These are phyloP conservation scores for Paramyrothecium roridum DNA, from an alignment of 2,329 filamentous ascomycete species.

Conservation along the genomic window DNA sequence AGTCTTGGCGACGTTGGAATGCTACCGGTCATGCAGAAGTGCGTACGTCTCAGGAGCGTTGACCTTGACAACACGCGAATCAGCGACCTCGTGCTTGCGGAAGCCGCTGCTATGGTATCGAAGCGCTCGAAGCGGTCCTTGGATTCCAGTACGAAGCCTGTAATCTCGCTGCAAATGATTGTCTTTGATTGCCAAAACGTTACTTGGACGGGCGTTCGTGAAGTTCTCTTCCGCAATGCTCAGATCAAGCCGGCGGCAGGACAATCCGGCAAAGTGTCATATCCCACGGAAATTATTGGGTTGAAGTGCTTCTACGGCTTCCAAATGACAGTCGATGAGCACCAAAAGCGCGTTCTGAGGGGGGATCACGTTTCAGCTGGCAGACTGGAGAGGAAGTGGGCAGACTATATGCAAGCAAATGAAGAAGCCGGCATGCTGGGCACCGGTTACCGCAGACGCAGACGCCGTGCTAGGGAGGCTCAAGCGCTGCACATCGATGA, in stretches of 20 bases:
- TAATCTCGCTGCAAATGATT: conserved; percentile 68
- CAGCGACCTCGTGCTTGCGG: conserved; percentile 79
- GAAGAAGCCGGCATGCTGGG: conserved; percentile 76
- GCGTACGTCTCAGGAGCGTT: conserved; percentile 64
- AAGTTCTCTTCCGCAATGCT: conserved; percentile 81
- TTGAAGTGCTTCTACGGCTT: conserved; percentile 95
- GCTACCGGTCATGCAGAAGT: conserved; percentile 76
- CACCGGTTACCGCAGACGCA: conserved; percentile 63
- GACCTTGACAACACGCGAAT: conserved; percentile 94
- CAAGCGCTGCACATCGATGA: conserved; percentile 78
- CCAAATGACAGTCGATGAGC: conserved; percentile 92
- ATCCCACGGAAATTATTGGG: conserved; percentile 74
- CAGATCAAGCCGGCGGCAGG: conserved; percentile 57
- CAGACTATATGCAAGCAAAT: conserved; percentile 87
- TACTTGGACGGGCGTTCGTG: conserved; percentile 87
- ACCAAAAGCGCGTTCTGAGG: conserved; percentile 78
- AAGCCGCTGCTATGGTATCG: conserved; percentile 78
- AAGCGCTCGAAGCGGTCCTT: conserved; percentile 51
- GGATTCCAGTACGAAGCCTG: conserved; percentile 37
- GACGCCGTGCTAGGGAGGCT: conserved; percentile 77
- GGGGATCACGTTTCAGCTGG: conserved; percentile 73
- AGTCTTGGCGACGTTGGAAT: conserved; percentile 79
- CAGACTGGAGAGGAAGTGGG: conserved; percentile 87
- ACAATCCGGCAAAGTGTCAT: conserved; percentile 42
- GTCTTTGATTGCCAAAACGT: conserved; percentile 91